A percentile compares a stretch with the other conserved stretches of the same genome.
Conservation (phyloP, 2,329 filamentous ascomycete genomes). For the Cladosporium sp. region DNA sequence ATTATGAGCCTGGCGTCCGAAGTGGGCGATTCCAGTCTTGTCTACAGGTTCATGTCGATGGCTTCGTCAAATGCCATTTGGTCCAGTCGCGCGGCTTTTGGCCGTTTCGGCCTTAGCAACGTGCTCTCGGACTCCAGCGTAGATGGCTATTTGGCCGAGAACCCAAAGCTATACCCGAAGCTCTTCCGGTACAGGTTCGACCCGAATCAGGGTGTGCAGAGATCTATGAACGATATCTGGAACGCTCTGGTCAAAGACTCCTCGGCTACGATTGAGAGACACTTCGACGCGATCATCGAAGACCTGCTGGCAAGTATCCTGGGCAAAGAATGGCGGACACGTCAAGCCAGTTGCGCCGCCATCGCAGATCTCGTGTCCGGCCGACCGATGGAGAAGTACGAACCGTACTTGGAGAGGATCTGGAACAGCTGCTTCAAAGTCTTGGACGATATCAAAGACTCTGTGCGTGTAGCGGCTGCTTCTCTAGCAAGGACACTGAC, state of each 20-base stretch:
- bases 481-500: constrained; percentile 80
- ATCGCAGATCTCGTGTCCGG: constrained; percentile 85
- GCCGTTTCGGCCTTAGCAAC: constrained; percentile 84
- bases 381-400: constrained; percentile 63
- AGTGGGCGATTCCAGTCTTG: constrained; percentile 90
- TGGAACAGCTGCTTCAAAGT: constrained; percentile 87
- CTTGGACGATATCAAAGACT: constrained; percentile 91
- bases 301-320: constrained; percentile 83
- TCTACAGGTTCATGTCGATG: constrained; percentile 97
- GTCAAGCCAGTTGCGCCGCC: constrained; percentile 87
- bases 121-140: constrained; percentile 81
- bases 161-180: constrained; percentile 93
- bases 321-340: constrained; percentile 87
- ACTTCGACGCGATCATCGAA: constrained; percentile 85
- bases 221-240: constrained; percentile 98
- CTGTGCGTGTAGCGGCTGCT: constrained; percentile 75
- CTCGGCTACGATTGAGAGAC: constrained; percentile 65
- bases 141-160: constrained; percentile 65
- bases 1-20: constrained; percentile 95
- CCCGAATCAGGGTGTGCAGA: constrained; percentile 85
- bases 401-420: constrained; percentile 77
- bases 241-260: constrained; percentile 90
- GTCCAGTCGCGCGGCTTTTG: constrained; percentile 95
- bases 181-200: constrained; percentile 93
- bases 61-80: constrained; percentile 94